Evolutionary conservation across 1,284 basidiomycete genomes (phyloP).

Genomic region (Ceratorhiza oryzae-sativae): DNA sequence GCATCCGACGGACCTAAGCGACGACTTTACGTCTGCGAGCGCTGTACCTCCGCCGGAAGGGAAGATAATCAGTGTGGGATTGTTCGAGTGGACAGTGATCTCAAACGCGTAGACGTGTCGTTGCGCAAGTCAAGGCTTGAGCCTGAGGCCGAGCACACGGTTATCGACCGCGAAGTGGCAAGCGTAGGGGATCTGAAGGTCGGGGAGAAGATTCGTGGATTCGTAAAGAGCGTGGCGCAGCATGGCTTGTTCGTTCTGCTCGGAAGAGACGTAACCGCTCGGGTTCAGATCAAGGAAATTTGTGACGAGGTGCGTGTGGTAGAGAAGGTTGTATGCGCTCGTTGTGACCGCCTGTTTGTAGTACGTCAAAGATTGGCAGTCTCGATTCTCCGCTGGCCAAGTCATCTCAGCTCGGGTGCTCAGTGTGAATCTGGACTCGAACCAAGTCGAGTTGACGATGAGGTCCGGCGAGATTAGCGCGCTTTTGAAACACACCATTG

Average conservation of each 20-base stretch:
- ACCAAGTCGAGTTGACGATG: slow-evolving; percentile 89
- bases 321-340: slow-evolving; percentile 11
- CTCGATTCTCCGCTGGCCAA: slow-evolving; percentile 80
- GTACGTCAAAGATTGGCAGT: slow-evolving; percentile 96
- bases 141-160: slow-evolving; percentile 56
- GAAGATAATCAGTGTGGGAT: slow-evolving; percentile 74
- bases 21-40: slow-evolving; percentile 68
- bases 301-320: slow-evolving; percentile 76
- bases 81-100: slow-evolving; percentile 68
- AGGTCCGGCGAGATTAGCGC: slow-evolving; percentile 64
- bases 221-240: slow-evolving; percentile 86
- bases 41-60: slow-evolving; percentile 66
- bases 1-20: slow-evolving; percentile 80
- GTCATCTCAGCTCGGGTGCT: slow-evolving; percentile 87
- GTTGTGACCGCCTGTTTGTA: slow-evolving; percentile 50
- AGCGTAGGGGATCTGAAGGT: slow-evolving; percentile 69
- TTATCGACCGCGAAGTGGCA: slow-evolving; percentile 76
- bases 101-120: slow-evolving; percentile 77
- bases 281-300: slow-evolving; percentile 93
- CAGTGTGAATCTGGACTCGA: slow-evolving; percentile 71
- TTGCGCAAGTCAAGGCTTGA: slow-evolving; percentile 75
- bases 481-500: slow-evolving; percentile 55
- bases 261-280: slow-evolving; percentile 82
- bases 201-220: slow-evolving; percentile 81
- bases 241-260: slow-evolving; percentile 92